phyloP scores from a whole-genome alignment of 75 land plant genomes.

The Adiantum capillusveneris region DNA sequence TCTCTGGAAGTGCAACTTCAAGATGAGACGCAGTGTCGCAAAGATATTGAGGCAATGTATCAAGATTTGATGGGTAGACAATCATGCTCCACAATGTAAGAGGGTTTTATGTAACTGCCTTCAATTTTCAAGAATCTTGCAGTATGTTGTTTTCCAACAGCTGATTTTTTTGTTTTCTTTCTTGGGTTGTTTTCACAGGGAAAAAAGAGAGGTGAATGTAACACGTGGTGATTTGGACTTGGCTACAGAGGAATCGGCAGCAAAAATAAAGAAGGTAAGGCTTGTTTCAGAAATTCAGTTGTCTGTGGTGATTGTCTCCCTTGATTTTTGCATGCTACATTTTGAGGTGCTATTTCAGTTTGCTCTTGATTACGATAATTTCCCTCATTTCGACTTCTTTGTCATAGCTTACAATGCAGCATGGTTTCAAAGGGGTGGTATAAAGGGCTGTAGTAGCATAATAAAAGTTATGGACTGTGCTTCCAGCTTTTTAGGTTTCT shows the following conservation, averaged over 20 bases:
- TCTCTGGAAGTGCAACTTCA: constrained; percentile 62
- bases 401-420: too few relatives aligned
- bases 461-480: too few relatives aligned
- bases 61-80: constrained; percentile 40
- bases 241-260: too few relatives aligned
- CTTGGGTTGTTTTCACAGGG: not conserved
- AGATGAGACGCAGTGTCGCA: constrained; percentile 37
- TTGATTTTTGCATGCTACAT: not conserved
- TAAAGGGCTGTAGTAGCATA: too few relatives aligned
- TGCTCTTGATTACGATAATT: too few relatives aligned
- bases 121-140: not conserved
- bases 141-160: not conserved
- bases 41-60: constrained; percentile 54
- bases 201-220: too few relatives aligned
- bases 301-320: not conserved
- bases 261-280: not conserved
- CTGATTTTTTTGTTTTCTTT: not conserved
- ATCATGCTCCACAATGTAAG: not conserved
- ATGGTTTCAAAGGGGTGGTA: too few relatives aligned
- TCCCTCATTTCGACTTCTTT: too few relatives aligned
- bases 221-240: too few relatives aligned
- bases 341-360: too few relatives aligned
- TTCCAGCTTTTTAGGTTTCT: too few relatives aligned
- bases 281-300: not conserved
- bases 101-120: not conserved